Evolutionary conservation across 257 asterid species (phyloP).

Genomic region (Salvia rosmarinus): DNA sequence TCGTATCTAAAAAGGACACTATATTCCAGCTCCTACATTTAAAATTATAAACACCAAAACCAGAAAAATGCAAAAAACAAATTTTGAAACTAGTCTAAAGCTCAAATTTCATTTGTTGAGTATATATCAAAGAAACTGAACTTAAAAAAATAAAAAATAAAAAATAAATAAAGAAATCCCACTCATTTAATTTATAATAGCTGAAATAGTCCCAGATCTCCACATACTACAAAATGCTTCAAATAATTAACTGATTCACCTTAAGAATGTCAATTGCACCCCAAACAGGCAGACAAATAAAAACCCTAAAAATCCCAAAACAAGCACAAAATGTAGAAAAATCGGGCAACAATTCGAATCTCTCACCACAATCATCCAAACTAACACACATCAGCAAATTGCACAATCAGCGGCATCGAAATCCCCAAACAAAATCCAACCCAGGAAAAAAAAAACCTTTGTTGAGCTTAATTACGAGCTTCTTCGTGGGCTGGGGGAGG

Average conservation of each 20-base stretch:
- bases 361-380: constrained; percentile 10
- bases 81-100: constrained; percentile 13
- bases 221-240: constrained; percentile 20
- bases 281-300: constrained; percentile 23
- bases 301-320: constrained; percentile 42
- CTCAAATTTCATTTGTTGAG: constrained; percentile 19
- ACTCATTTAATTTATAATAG: neutral
- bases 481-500: constrained; percentile 82
- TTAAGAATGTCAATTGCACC: neutral
- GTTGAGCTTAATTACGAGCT: constrained; percentile 74
- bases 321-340: constrained; percentile 20
- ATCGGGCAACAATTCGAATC: constrained; percentile 19
- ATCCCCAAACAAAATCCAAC: neutral
- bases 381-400: constrained; percentile 7
- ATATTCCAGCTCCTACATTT: constrained; percentile 18
- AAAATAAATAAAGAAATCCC: neutral
- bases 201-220: constrained; percentile 37
- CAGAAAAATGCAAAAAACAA: constrained; percentile 14
- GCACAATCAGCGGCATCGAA: neutral
- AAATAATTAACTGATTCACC: constrained; percentile 7
- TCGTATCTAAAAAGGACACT: neutral
- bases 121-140: constrained; percentile 10
- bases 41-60: neutral
- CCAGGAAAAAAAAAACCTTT: constrained; percentile 55
- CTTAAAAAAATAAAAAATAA: neutral